These are phyloP conservation scores for Mucuna pruriens DNA, from an alignment of 306 rosid species.

Conservation along the genomic window DNA sequence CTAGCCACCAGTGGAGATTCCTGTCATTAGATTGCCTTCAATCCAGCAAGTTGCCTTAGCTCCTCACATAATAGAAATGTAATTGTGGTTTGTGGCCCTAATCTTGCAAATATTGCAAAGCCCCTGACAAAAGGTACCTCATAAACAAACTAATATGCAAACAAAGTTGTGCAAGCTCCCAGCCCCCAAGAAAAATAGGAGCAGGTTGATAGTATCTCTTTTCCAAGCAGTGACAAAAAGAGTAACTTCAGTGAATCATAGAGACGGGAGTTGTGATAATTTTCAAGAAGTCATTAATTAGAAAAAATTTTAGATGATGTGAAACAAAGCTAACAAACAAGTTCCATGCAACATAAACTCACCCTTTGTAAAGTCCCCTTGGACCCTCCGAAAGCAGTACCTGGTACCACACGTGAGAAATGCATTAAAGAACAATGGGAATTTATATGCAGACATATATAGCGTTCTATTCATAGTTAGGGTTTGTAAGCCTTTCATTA, in stretches of 20 bases:
- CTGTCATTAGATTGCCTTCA: constrained; percentile 66
- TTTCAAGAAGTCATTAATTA: neutral
- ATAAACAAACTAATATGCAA: constrained; percentile 16
- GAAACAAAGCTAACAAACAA: constrained; percentile 20
- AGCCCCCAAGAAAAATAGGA: neutral
- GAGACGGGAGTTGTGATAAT: neutral
- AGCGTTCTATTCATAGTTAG: neutral
- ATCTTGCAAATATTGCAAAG: constrained; percentile 79
- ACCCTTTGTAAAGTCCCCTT: constrained; percentile 94
- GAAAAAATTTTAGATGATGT: constrained; percentile 10
- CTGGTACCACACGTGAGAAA: constrained; percentile 56
- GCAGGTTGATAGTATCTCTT: neutral
- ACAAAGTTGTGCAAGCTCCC: neutral
- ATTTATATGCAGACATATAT: neutral
- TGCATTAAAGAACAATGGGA: constrained; percentile 31
- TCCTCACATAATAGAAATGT: constrained; percentile 86
- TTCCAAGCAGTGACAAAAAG: neutral
- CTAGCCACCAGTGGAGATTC: constrained; percentile 28
- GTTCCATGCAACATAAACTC: constrained; percentile 46
- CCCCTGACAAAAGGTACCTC: constrained; percentile 67
- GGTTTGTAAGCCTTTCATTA: neutral
- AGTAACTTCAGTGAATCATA: neutral
- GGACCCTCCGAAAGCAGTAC: constrained; percentile 86
- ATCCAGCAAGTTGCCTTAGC: constrained; percentile 78
- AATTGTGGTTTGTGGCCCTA: constrained; percentile 95